Conservation (phyloP, 257 asterid species). For the Orobanche coerulescens region DNA sequence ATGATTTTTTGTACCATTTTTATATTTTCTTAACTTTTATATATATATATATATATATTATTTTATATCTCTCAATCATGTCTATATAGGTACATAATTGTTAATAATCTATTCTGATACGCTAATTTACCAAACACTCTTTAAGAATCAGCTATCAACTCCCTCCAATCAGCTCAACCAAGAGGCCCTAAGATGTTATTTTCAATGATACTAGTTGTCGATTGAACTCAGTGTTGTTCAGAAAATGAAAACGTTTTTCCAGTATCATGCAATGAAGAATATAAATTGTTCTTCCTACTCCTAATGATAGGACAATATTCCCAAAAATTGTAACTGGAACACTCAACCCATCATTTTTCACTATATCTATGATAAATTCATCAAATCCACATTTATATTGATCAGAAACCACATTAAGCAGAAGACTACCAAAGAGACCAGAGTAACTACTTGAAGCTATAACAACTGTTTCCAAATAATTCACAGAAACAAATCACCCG, state of each 20-base stretch:
- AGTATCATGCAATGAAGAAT: background rate
- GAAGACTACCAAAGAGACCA: background rate
- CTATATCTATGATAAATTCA: background rate
- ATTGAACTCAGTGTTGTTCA: background rate
- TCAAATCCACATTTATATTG: background rate
- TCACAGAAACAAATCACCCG: background rate
- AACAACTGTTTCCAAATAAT: background rate
- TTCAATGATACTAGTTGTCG: background rate
- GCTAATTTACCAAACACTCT: no score
- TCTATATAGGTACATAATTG: no score
- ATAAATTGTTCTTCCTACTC: background rate
- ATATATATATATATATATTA: no score
- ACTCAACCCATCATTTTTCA: slow-evolving; percentile 1
- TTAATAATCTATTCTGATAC: no score
- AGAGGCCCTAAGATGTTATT: background rate
- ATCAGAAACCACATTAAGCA: background rate
- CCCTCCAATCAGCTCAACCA: no score
- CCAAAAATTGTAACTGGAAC: background rate
- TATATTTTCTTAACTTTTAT: no score
- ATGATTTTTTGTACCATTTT: no score
- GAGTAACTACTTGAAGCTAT: background rate
- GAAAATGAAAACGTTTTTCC: background rate
- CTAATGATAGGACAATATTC: background rate
- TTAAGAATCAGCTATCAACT: no score
- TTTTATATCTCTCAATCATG: no score